Evolutionary conservation across 1,139 yeast genomes (phyloP).

Genomic region (Entelexis paramagnoliae): DNA sequence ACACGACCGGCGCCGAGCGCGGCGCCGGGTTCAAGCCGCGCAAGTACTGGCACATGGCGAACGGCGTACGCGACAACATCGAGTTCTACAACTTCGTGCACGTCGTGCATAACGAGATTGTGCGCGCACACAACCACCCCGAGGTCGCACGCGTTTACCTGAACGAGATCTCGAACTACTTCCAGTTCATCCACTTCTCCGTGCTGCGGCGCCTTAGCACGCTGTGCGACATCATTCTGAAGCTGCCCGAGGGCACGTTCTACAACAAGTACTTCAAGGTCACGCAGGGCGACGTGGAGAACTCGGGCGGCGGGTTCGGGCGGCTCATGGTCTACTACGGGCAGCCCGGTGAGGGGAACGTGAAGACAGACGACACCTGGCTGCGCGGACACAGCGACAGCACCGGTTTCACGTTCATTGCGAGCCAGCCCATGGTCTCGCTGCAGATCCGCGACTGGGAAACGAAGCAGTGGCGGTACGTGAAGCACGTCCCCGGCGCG

Average conservation of each 20-base stretch:
- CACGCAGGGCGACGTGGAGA: constrained; percentile 26
- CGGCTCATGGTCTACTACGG: constrained; percentile 39
- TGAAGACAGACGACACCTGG: constrained; percentile 35
- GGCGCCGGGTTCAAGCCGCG: constrained; percentile 43
- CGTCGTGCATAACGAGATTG: constrained; percentile 14
- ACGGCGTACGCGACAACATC: constrained; percentile 38
- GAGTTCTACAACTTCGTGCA: constrained; percentile 35
- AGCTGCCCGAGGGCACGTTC: constrained; percentile 38
- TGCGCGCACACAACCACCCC: constrained; percentile 30
- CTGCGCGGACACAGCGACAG: constrained; percentile 45
- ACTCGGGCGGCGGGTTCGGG: constrained; percentile 38
- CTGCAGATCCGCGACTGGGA: constrained; percentile 41
- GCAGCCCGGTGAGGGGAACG: constrained; percentile 29
- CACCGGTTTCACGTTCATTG: constrained; percentile 41
- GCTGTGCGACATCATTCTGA: constrained; percentile 37
- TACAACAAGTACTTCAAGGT: constrained; percentile 33
- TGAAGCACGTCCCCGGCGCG: constrained; percentile 34
- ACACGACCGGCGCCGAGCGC: constrained; percentile 39
- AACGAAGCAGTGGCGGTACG: constrained; percentile 42
- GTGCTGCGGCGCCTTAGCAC: constrained; percentile 34
- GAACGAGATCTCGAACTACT: constrained; percentile 35
- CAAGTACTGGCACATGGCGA: constrained; percentile 31
- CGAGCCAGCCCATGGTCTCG: constrained; percentile 41
- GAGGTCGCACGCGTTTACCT: constrained; percentile 34
- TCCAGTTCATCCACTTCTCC: constrained; percentile 32